phyloP scores from a whole-genome alignment of 2,329 filamentous ascomycete species.

The Phaeosphaeria sp. region DNA sequence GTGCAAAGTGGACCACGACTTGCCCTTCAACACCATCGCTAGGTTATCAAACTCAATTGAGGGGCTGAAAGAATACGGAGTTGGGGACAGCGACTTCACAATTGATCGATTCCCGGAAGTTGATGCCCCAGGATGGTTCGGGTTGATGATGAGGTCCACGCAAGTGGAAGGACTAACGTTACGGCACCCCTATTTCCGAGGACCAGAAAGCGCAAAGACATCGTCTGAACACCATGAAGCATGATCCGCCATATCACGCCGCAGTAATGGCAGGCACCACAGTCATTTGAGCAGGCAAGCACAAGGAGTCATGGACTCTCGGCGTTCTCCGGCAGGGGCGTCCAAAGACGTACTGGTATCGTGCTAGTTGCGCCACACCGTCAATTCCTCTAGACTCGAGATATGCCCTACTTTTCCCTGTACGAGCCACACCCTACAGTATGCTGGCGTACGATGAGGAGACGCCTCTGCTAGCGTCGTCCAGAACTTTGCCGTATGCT shows the following conservation, averaged over 20 bases:
- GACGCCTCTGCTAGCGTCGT: slow-evolving; percentile 6
- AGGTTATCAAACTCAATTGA: too few species aligned
- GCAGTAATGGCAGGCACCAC: not conserved
- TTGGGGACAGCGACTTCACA: not conserved
- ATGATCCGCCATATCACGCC: not conserved
- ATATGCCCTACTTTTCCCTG: not conserved
- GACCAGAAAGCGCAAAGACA: not conserved
- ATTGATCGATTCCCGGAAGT: not conserved
- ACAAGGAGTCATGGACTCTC: not conserved
- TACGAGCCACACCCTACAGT: not conserved
- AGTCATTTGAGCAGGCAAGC: not conserved
- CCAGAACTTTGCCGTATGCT: not conserved
- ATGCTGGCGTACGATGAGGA: slow-evolving; percentile 8
- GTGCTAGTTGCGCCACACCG: not conserved
- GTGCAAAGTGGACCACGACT: not conserved
- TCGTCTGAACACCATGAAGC: not conserved
- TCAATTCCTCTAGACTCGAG: not conserved
- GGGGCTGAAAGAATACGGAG: too few species aligned
- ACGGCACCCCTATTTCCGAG: not conserved
- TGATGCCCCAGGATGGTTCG: not conserved
- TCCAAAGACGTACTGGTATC: not conserved
- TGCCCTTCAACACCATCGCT: not conserved
- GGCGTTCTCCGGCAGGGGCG: not conserved
- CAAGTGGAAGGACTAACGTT: not conserved
- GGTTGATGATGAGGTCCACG: not conserved